Conservation (phyloP, 805 yeast species). For the Ogataea thermomethanolica region DNA sequence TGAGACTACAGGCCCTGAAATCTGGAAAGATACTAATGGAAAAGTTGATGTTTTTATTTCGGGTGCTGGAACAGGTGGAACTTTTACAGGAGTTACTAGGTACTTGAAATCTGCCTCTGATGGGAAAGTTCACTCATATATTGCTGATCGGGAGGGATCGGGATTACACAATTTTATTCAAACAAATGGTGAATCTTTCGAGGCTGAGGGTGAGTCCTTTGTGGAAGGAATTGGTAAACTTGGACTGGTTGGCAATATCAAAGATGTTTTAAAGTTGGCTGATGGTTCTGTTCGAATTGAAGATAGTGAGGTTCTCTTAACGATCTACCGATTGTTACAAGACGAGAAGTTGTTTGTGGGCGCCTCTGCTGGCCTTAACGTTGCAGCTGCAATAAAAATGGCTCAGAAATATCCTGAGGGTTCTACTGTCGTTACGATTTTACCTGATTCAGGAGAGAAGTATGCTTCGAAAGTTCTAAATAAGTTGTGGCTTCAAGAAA, state of each 20-base stretch:
- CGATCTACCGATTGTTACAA: neutral
- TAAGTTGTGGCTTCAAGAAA: neutral
- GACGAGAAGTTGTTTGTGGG: neutral
- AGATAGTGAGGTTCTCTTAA: neutral
- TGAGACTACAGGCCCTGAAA: neutral
- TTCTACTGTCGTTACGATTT: neutral
- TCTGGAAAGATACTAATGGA: neutral
- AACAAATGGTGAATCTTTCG: neutral
- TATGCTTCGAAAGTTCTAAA: neutral
- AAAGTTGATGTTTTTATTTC: neutral
- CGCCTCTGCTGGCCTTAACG: neutral
- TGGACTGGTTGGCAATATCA: neutral
- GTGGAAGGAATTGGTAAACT: conserved; percentile 1
- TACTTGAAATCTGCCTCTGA: neutral
- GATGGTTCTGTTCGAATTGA: neutral
- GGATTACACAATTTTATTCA: neutral
- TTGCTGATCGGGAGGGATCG: neutral
- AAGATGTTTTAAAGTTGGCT: neutral
- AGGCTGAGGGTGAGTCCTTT: neutral
- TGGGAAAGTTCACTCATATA: neutral
- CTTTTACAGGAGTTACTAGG: neutral
- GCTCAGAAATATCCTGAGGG: neutral
- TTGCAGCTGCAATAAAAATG: neutral
- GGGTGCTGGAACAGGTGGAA: neutral
- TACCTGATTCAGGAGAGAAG: neutral